Conservation (phyloP, 2,329 filamentous ascomycete genomes). For the Fusarium aywerte region DNA sequence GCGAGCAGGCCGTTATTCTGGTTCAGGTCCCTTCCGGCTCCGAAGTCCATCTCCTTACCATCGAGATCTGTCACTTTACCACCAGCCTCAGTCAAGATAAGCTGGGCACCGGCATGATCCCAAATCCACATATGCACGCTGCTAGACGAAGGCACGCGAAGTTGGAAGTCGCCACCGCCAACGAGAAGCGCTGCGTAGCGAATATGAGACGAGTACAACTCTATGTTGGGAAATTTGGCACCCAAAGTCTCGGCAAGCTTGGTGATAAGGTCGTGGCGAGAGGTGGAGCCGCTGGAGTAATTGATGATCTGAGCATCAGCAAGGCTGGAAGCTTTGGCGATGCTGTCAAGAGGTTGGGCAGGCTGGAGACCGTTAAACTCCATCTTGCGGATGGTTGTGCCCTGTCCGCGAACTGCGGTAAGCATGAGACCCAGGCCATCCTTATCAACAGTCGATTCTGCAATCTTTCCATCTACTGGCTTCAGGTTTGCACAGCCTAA, state of each 20-base stretch:
- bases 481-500: conserved; percentile 70
- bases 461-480: conserved; percentile 51
- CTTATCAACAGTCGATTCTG: conserved; percentile 49
- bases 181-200: conserved; percentile 53
- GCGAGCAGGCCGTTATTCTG: conserved; percentile 54
- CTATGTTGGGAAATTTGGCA: conserved; percentile 51
- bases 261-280: conserved; percentile 49
- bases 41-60: conserved; percentile 51
- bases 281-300: conserved; percentile 47
- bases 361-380: conserved; percentile 31
- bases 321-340: conserved; percentile 34
- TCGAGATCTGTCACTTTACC: conserved; percentile 63
- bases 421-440: conserved; percentile 52
- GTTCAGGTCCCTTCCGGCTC: conserved; percentile 49
- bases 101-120: conserved; percentile 69
- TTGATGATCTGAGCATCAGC: conserved; percentile 50
- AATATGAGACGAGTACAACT: conserved; percentile 55
- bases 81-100: conserved; percentile 66
- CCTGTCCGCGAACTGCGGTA: conserved; percentile 49
- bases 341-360: conserved; percentile 35
- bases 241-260: conserved; percentile 47
- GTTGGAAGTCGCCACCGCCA: conserved; percentile 51
- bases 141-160: conserved; percentile 46
- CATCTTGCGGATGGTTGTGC: conserved; percentile 47
- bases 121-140: conserved; percentile 51